These are phyloP conservation scores for Knufia petricola DNA, from an alignment of 2,329 filamentous ascomycete species.

Conservation along the genomic window DNA sequence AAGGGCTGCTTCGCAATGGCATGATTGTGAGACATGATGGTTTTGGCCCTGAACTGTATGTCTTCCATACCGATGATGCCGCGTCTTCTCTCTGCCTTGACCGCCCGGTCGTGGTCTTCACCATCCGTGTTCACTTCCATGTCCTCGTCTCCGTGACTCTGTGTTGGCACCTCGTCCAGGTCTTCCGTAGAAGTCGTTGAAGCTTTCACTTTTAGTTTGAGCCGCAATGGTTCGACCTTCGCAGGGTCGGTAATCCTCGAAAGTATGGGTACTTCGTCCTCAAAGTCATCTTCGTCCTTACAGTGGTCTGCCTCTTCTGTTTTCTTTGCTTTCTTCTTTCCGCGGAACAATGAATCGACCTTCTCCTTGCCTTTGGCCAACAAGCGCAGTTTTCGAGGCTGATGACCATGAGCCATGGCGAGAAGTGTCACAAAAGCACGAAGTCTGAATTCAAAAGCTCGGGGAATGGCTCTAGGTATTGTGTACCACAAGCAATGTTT, in stretches of 20 bases:
- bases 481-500: background rate
- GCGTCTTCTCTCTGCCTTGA: background rate
- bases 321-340: conserved; percentile 2
- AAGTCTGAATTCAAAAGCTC: no score
- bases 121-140: background rate
- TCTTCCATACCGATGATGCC: background rate
- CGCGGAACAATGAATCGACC: conserved; percentile 13
- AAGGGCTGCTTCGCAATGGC: conserved; percentile 4
- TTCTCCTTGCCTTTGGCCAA: conserved; percentile 18
- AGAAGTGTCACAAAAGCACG: no score
- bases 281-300: background rate
- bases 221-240: background rate
- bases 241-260: conserved; percentile 5
- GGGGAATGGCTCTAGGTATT: no score
- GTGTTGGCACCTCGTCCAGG: background rate
- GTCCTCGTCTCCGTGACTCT: background rate
- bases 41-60: background rate
- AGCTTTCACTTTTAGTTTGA: background rate
- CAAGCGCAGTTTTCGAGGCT: conserved; percentile 19
- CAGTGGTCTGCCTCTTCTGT: background rate
- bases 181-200: background rate
- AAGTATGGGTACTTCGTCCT: conserved; percentile 3
- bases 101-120: background rate
- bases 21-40: background rate
- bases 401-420: conserved; percentile 17